Conservation (phyloP, 2,329 filamentous ascomycete genomes). For the Phaeoacremonium minimum region DNA sequence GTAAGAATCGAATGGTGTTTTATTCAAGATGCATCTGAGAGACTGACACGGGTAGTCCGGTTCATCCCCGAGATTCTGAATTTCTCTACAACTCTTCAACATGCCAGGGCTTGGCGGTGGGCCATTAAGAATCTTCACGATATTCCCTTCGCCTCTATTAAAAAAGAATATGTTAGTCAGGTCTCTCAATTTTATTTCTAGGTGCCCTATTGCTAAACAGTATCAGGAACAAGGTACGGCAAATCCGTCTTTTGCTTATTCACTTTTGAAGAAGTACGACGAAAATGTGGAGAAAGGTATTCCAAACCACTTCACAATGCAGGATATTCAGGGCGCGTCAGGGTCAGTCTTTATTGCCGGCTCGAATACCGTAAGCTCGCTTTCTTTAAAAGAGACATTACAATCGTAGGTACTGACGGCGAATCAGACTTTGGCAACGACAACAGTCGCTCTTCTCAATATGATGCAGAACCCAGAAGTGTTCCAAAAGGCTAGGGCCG, state of each 20-base stretch:
- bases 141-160: constrained; percentile 2
- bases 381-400: neutral
- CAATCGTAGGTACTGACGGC: no score
- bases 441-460: constrained; percentile 30
- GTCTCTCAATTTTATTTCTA: neutral
- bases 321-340: neutral
- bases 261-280: neutral
- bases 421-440: neutral
- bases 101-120: constrained; percentile 14
- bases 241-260: neutral
- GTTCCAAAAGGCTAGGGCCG: constrained; percentile 38
- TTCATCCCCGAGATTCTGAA: constrained; percentile 12
- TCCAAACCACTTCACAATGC: neutral
- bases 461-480: constrained; percentile 35
- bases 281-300: neutral
- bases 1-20: constrained; percentile 1
- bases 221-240: neutral
- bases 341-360: neutral
- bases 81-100: constrained; percentile 11
- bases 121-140: constrained; percentile 14
- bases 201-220: neutral
- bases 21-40: neutral
- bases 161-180: neutral
- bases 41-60: constrained; percentile 11
- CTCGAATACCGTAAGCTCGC: neutral